phyloP scores from a whole-genome alignment of 1,284 basidiomycete species.

The Cutaneotrichosporon arboriforme region DNA sequence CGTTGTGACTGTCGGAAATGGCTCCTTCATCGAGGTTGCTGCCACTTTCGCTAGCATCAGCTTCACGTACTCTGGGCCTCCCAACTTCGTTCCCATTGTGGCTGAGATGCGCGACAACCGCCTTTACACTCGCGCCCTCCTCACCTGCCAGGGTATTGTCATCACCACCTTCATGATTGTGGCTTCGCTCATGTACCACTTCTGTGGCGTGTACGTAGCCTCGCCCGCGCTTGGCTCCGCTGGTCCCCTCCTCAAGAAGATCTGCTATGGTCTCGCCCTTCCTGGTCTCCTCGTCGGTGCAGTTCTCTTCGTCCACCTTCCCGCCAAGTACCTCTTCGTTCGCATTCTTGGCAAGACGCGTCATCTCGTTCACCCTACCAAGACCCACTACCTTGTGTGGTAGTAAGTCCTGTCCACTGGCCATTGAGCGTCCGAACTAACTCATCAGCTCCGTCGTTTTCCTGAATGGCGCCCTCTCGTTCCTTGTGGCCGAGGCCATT shows the following conservation, averaged over 20 bases:
- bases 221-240: constrained; percentile 48
- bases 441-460: constrained; percentile 40
- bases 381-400: constrained; percentile 58
- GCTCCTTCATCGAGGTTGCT: constrained; percentile 28
- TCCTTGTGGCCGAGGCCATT: constrained; percentile 20
- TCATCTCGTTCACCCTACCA: constrained; percentile 57
- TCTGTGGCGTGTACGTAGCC: constrained; percentile 44
- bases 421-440: no score
- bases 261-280: constrained; percentile 38
- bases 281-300: constrained; percentile 31
- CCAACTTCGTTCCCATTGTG: constrained; percentile 27
- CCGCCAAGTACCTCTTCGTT: constrained; percentile 18
- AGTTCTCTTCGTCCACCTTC: constrained; percentile 25
- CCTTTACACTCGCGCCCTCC: constrained; percentile 17
- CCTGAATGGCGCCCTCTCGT: constrained; percentile 10
- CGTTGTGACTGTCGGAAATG: constrained; percentile 29
- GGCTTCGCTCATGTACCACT: constrained; percentile 29
- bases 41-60: constrained; percentile 26
- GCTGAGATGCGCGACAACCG: constrained; percentile 42
- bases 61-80: constrained; percentile 28
- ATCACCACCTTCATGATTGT: constrained; percentile 17
- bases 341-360: constrained; percentile 40
- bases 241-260: constrained; percentile 42
- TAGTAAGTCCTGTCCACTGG: constrained; percentile 35
- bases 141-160: constrained; percentile 13